Evolutionary conservation across 2,329 filamentous ascomycete species (phyloP), one percentile per base, ranked within the genome.

Genomic region (Aspergillus hiratsukae): DNA sequence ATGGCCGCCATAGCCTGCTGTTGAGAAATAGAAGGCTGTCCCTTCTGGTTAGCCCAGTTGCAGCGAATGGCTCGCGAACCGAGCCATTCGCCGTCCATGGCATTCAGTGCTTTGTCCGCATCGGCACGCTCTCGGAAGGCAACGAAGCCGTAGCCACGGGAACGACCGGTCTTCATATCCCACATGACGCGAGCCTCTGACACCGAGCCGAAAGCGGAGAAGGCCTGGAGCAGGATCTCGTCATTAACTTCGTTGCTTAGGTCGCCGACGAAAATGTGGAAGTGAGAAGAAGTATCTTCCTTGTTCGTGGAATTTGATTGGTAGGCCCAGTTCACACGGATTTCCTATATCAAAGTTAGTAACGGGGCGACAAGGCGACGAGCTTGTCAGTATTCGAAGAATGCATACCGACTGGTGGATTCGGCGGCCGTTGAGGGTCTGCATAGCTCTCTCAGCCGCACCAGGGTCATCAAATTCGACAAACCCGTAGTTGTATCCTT

Each of bases 41-140:
- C 94, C 81, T 99, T 99, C 73, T 99, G 94, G 80, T 99, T 99
- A 59, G 94, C 94, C 94, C 94, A 99, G 81, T 99, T 99, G 84
- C 93, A 97, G 66, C 94, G 92, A 71, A 99, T 99, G 43, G 94
- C 94, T 63, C 94, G 90, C 67, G 94, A 97, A 54, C 94, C 94
- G 52, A 99, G 87, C 94, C 94, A 99, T 79, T 99, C 94, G 61
- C 94, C 94, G 70, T 99, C 94, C 94, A 99, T 99, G 61, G 91
- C 91, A 78, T 88, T 96, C 69, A 99, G 77, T 1, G 94, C 93
- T 78, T 97, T 96, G 75, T 99, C 94, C 28, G 94, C 94, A 69
- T 99, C 94, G 37, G 84, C 80, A 61, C 93, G 90, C 61, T 99
- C 94, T 61, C 93, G 89, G 83, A 96, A 99, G 51, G 94, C 94